These are phyloP conservation scores for Rhodosporidiobolus sp. DNA, from an alignment of 768 basidiomycete genomes.

Conservation along the genomic window DNA sequence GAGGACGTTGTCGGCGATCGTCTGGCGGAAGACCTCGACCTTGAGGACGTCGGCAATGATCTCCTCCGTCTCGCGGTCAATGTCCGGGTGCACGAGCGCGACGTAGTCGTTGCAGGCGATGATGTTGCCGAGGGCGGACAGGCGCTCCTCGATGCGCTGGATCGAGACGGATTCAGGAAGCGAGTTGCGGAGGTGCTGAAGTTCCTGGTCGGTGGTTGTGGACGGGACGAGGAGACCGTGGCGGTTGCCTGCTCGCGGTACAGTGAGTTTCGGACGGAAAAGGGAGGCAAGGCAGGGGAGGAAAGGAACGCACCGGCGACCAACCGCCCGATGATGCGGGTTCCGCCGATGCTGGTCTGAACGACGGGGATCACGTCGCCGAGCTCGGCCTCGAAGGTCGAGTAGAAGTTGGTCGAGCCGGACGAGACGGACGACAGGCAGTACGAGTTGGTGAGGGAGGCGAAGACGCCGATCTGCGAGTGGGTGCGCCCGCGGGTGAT, in stretches of 20 bases:
- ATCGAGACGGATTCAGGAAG: slow-evolving; percentile 89
- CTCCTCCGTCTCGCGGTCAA: slow-evolving; percentile 98
- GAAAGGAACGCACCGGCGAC: slow-evolving; percentile 66
- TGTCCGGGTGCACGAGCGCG: slow-evolving; percentile 94
- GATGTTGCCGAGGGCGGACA: slow-evolving; percentile 96
- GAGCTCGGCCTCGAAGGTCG: slow-evolving; percentile 91
- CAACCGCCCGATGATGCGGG: slow-evolving; percentile 85
- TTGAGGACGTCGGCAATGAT: slow-evolving; percentile 99
- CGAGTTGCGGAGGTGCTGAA: slow-evolving; percentile 93
- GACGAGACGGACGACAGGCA: slow-evolving; percentile 82
- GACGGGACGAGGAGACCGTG: slow-evolving; percentile 95
- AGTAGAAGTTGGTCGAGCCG: slow-evolving; percentile 96
- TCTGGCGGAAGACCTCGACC: slow-evolving; percentile 98
- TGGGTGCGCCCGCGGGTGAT: slow-evolving; percentile 83
- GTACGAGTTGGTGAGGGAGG: slow-evolving; percentile 93
- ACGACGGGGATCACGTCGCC: slow-evolving; percentile 89
- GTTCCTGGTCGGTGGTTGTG: slow-evolving; percentile 94
- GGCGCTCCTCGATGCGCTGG: slow-evolving; percentile 92
- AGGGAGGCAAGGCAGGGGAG: background rate
- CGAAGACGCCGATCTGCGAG: slow-evolving; percentile 93
- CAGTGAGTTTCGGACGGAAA: background rate
- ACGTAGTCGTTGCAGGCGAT: slow-evolving; percentile 99
- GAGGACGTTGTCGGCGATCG: slow-evolving; percentile 91
- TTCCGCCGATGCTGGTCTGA: slow-evolving; percentile 91
- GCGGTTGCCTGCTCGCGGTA: slow-evolving; percentile 67